A percentile compares a stretch with the other conserved stretches of the same genome.
These are phyloP conservation scores for Phyllosticta citrichinensis DNA, from an alignment of 2,329 filamentous ascomycete genomes.

Conservation along the genomic window DNA sequence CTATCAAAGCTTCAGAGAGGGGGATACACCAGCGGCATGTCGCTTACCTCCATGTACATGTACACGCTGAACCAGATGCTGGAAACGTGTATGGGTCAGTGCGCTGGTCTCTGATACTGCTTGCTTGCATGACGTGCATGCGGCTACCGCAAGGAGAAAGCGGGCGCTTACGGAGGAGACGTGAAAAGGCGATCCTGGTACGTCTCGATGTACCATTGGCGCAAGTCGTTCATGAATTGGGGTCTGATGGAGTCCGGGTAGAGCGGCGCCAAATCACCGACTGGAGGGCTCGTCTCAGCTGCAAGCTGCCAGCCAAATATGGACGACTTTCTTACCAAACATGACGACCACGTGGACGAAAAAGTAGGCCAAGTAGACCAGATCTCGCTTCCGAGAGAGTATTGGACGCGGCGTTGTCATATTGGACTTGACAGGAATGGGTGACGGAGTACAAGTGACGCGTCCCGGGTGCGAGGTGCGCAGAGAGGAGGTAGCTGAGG, in stretches of 20 bases:
- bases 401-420: slow-evolving; percentile 14
- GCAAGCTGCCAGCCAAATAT: background rate
- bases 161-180: slow-evolving; percentile 35
- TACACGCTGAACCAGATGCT: slow-evolving; percentile 46
- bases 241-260: slow-evolving; percentile 45
- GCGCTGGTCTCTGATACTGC: background rate
- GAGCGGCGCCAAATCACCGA: slow-evolving; percentile 50
- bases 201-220: slow-evolving; percentile 48
- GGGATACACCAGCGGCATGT: background rate
- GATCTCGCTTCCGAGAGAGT: slow-evolving; percentile 32
- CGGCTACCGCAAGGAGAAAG: background rate
- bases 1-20: background rate
- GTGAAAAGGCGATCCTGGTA: slow-evolving; percentile 57
- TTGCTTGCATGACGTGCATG: background rate
- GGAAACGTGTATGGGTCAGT: background rate
- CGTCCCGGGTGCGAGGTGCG: background rate
- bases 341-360: slow-evolving; percentile 51
- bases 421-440: background rate
- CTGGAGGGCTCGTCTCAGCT: slow-evolving; percentile 26
- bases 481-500: background rate
- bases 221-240: slow-evolving; percentile 39
- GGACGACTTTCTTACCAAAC: slow-evolving; percentile 38
- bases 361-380: slow-evolving; percentile 51
- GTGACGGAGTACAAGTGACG: background rate
- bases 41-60: slow-evolving; percentile 42